Base-by-base conservation (phyloP, 2,329 filamentous ascomycete species). In the Tricladium varicosporioides region DNA sequence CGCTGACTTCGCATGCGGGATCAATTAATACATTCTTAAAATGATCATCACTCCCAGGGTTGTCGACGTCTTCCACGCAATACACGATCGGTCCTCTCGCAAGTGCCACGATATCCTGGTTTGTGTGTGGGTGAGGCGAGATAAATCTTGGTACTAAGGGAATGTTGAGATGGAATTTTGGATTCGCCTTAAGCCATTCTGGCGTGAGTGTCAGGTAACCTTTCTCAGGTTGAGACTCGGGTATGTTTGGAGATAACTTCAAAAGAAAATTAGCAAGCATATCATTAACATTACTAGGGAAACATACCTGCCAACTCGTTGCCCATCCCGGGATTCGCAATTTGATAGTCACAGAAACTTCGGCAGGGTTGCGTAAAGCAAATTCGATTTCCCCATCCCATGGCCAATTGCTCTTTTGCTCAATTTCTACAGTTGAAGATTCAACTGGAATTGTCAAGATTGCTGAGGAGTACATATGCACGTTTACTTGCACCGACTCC, bases 51-150 rank as follows among this genome's bases (percentile, higher is more conserved):
- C 80, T 81, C 79, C 80, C 83, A 0, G 70, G 36, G 56, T 85
- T 83, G 62, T 86, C 82, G 5, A 74, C 64, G 54, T 86, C 83
- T 64, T 87, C 84, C 3, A 80, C 75, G 57, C 82, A 86, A 67
- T 86, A 86, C 5, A 86, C 72, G 5, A 86, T 65, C 0, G 83
- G 83, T 0, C 84, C 84, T 3, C 82, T 75, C 1, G 77, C 80
- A 5, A 86, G 67, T 1, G 78, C 75, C 40, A 83, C 61, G 1
- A 78, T 81, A n/a, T 76, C 70, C 63, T 84, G 80, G 61, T 79
- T 79, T 0, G 81, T 80, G 61, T 80, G 79, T 0, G 81, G 81
- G 62, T 85, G 80, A 0, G 82, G 81, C 2, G 75, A 68, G 2
- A 83, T 62, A 51, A 77, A 76, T 32, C 78, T 74, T 14, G 80